Evolutionary conservation across 1,139 yeast genomes (phyloP), one percentile per base, ranked within the genome.

Genomic region (Cylindricascospora bacillispora): DNA sequence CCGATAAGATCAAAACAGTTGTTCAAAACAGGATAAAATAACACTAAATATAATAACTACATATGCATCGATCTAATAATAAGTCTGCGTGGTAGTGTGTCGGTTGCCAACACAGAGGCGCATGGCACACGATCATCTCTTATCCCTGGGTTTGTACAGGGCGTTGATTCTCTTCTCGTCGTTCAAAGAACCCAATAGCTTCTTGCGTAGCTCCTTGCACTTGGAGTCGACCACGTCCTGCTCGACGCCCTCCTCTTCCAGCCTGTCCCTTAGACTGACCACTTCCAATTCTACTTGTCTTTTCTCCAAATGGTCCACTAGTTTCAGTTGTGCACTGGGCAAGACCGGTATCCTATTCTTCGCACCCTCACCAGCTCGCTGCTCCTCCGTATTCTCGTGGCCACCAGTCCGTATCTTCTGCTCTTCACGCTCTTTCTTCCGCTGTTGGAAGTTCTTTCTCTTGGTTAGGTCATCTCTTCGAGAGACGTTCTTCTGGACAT

Each of bases 281-380:
- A 47, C 49, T 23, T 34, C 36, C 16, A 47, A 22, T 28, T 47
- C 49, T 4, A 47, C 28, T 12, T 42, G 37, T 16, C 52, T 31
- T 26, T 26, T 30, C 13, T 28, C 31, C 11, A 30, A 15, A 25
- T 38, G 41, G n/a, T 25, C 32, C 22, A 9, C 30, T 31, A 25
- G 37, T 34, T n/a, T 29, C 22, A 30, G 22, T 16, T 24, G 14
- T 11, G 11, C 25, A 4, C 4, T 22, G 24, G 15, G 25, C 19
- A 21, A 4, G n/a, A 13, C 14, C 12, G 16, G 21, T 7, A 18
- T 12, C 9, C 15, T 4, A 13, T 13, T 6, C 12, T 25, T 25
- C 12, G 24, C 18, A 24, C 15, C 26, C 13, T 22, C 28, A 10
- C 23, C 20, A 11, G 10, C 26, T 20, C 18, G 20, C 6, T 15